Conservation (phyloP, 78 protist genomes). For the Dictyostelium firmibasis region DNA sequence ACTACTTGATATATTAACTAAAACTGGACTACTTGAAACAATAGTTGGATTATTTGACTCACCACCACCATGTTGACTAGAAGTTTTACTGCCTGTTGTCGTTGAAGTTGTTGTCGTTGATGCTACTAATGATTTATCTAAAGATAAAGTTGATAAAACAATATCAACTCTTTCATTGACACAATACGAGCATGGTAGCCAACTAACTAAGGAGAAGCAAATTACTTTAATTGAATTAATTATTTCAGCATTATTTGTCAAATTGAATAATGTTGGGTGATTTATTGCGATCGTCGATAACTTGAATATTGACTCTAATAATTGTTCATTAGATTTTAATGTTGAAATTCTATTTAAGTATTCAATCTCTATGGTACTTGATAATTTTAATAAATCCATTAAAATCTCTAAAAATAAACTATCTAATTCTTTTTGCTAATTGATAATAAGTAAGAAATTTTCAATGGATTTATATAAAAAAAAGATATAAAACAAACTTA, state of each 20-base stretch:
- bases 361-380: not conserved
- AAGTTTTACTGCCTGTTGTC: not conserved
- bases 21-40: not conserved
- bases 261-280: not conserved
- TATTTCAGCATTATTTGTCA: not conserved
- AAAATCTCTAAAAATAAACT: not conserved
- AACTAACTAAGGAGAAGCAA: not conserved
- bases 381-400: not conserved
- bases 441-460: not conserved
- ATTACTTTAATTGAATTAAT: not conserved
- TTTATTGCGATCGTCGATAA: not conserved
- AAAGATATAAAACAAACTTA: not conserved
- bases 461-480: too few relatives aligned
- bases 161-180: not conserved
- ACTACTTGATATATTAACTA: not conserved
- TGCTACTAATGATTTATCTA: not conserved
- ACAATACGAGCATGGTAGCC: conserved; percentile 20
- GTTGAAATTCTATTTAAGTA: not conserved
- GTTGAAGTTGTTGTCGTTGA: not conserved
- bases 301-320: conserved; percentile 23
- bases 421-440: not conserved
- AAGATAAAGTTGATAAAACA: not conserved
- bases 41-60: not conserved
- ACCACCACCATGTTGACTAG: not conserved
- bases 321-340: not conserved